A percentile compares a stretch with the other conserved stretches of the same genome.
These are phyloP conservation scores for Rhizophagus clarus DNA, from an alignment of 192 early-diverging fungal species.

Conservation along the genomic window DNA sequence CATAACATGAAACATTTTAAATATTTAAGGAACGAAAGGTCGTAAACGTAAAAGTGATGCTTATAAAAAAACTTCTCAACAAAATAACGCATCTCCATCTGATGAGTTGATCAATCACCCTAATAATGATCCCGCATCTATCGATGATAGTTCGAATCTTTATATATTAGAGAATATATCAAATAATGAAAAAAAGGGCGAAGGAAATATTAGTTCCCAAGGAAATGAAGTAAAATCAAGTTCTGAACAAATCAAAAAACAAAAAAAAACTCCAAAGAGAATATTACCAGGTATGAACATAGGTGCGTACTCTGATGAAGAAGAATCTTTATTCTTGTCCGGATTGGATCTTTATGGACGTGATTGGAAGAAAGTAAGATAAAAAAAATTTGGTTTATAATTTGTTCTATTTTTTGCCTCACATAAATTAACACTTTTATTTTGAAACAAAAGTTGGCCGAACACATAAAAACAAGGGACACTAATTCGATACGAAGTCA, in stretches of 20 bases:
- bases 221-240: slow-evolving; percentile 1
- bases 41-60: background rate
- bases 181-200: slow-evolving; percentile 3
- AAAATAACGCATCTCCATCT: background rate
- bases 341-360: slow-evolving; percentile 82
- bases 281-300: slow-evolving; percentile 56
- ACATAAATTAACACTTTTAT: background rate
- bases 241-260: slow-evolving; percentile 39
- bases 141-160: slow-evolving; percentile 2
- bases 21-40: background rate
- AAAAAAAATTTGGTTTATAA: background rate
- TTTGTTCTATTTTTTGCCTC: slow-evolving; percentile 5
- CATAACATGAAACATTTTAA: background rate
- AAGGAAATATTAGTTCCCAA: background rate
- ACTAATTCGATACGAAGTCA: slow-evolving; percentile 84
- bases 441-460: slow-evolving; percentile 50
- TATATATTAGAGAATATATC: slow-evolving; percentile 5
- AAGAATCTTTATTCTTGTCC: slow-evolving; percentile 73
- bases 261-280: slow-evolving; percentile 45
- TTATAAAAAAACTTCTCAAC: background rate
- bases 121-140: background rate
- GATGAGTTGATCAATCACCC: slow-evolving; percentile 4
- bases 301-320: slow-evolving; percentile 78
- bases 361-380: slow-evolving; percentile 74
- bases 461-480: slow-evolving; percentile 78